These are phyloP conservation scores for Fusarium temperatum DNA, from an alignment of 2,329 filamentous ascomycete genomes.

Conservation along the genomic window DNA sequence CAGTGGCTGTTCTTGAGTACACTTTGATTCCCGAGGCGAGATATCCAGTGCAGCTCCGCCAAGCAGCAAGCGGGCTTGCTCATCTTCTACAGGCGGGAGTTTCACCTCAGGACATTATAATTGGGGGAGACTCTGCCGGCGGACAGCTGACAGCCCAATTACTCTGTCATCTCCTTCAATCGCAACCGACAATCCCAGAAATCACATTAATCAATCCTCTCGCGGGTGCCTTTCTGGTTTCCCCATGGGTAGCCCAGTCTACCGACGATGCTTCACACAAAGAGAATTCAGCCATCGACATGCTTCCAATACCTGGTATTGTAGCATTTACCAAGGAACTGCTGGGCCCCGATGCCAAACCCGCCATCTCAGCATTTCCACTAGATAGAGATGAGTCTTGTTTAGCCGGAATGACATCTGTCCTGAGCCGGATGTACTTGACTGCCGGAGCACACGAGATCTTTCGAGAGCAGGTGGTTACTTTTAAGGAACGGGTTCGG, in stretches of 20 bases:
- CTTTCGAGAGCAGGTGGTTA: neutral
- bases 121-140: neutral
- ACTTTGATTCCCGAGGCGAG: neutral
- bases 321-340: neutral
- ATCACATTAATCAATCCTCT: neutral
- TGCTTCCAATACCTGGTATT: neutral
- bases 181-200: neutral
- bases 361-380: neutral
- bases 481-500: neutral
- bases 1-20: neutral
- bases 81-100: neutral
- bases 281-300: neutral
- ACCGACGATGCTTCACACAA: neutral
- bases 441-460: neutral
- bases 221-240: neutral
- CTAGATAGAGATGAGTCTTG: neutral
- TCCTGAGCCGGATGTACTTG: neutral
- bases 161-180: neutral
- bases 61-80: neutral
- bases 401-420: neutral
- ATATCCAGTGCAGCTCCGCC: neutral
- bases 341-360: neutral
- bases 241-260: neutral
- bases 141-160: neutral
- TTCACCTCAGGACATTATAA: neutral